phyloP scores from a whole-genome alignment of 768 basidiomycete genomes.

The Suillus spraguei region DNA sequence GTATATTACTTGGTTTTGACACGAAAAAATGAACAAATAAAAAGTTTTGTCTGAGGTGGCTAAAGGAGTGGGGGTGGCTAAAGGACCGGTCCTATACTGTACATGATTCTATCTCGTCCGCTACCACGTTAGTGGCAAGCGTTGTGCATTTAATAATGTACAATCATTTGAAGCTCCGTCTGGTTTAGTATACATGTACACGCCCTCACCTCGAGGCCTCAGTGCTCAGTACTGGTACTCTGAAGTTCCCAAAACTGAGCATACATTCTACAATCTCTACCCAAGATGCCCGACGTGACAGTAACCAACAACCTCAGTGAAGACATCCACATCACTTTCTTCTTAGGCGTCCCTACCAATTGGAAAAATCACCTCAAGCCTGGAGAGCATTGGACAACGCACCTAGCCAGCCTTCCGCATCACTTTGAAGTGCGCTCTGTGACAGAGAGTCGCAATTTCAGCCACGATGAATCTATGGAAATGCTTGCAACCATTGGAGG shows the following conservation, averaged over 20 bases:
- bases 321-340: conserved; percentile 25
- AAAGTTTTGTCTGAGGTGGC: too few relatives aligned
- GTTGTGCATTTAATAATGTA: too few relatives aligned
- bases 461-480: conserved; percentile 21
- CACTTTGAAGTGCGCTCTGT: conserved; percentile 22
- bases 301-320: conserved; percentile 23
- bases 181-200: not conserved
- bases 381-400: conserved; percentile 20
- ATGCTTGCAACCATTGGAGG: conserved; percentile 17
- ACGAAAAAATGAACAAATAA: too few relatives aligned
- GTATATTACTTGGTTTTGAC: too few relatives aligned
- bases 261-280: not conserved
- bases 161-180: not conserved
- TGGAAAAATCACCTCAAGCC: conserved; percentile 24
- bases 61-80: too few relatives aligned
- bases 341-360: conserved; percentile 14
- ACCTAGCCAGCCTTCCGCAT: conserved; percentile 12
- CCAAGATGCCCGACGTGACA: conserved; percentile 22
- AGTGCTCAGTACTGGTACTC: not conserved
- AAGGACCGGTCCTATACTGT: too few relatives aligned
- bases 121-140: too few relatives aligned
- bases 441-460: conserved; percentile 17
- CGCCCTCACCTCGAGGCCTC: not conserved
- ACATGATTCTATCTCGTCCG: too few relatives aligned
- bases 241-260: not conserved